Base-by-base conservation (phyloP, 306 rosid species). In the Erythrophleum fordii region DNA sequence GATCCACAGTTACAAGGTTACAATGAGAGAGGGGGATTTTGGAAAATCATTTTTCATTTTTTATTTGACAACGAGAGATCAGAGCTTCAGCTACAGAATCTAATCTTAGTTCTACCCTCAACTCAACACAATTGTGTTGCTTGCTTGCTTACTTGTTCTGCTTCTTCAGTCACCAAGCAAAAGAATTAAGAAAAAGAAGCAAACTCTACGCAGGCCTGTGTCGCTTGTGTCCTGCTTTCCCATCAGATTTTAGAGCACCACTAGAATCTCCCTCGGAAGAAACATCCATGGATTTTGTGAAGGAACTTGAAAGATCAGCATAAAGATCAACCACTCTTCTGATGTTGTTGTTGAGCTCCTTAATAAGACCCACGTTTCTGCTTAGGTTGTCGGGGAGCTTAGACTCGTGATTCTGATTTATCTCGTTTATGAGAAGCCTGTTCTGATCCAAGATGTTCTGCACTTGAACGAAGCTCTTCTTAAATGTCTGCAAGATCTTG, bases 361-460 rank as follows among this genome's bases (percentile, higher is more conserved):
- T 85, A 55, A 95, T 95, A 60, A 95, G 89, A 26, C 93, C 97
- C 86, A 93, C 97, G 83, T 95, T 95, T 79, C 97, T 86, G 89
- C 88, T 93, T 23, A 95, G 89, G 66, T 95, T 93, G 88, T 95
- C 98, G 12, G 99, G 99, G 72, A 91, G 82, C 82, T 92, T 95
- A 42, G 99, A 95, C 82, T 95, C 99, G 3, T 95, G 99, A 81
- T 95, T 95, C 83, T 95, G 98, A 88, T 95, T 95, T 87, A 95
- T 95, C 90, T 95, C 94, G 69, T 88, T 95, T 88, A 95, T 95
- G 65, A 95, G 94, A 65, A 95, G 73, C 89, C 97, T 86, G 83
- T 95, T 95, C 84, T 95, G 98, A 88, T 95, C 99, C 87, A 95
- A 85, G 72, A 95, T 89, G 72, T 88, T 75, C 80, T 95, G 99